phyloP scores from a whole-genome alignment of 192 early-diverging fungal species.

The Coemansia furcata region DNA sequence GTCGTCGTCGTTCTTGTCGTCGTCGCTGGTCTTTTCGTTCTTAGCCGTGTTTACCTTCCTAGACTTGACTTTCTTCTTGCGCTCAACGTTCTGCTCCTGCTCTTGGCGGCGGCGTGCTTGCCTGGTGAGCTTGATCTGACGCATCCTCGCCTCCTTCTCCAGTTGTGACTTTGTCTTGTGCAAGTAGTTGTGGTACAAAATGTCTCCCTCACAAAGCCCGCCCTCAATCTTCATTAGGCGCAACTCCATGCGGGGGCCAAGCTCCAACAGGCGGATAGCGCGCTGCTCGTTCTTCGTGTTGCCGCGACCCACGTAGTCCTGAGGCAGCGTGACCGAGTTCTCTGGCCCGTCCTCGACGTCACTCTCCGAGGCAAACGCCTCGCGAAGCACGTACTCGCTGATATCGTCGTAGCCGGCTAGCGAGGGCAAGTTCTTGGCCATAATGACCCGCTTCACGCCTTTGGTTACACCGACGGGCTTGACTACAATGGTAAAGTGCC shows the following conservation, averaged over 20 bases:
- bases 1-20: constrained; percentile 36
- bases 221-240: constrained; percentile 83
- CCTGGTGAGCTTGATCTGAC: constrained; percentile 61
- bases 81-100: constrained; percentile 82
- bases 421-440: constrained; percentile 70
- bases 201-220: constrained; percentile 87
- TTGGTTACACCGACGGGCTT: constrained; percentile 88
- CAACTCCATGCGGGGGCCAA: constrained; percentile 90
- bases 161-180: constrained; percentile 73
- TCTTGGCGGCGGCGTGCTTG: constrained; percentile 69
- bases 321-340: constrained; percentile 76
- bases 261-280: constrained; percentile 80
- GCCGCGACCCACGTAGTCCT: constrained; percentile 75
- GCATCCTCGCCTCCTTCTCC: constrained; percentile 58
- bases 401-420: constrained; percentile 83
- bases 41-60: constrained; percentile 19
- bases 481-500: constrained; percentile 90
- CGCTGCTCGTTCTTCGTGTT: constrained; percentile 77
- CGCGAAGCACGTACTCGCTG: constrained; percentile 85
- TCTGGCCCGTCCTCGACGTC: constrained; percentile 93
- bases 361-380: constrained; percentile 81
- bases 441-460: constrained; percentile 83
- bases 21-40: constrained; percentile 14
- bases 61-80: constrained; percentile 68
- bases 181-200: constrained; percentile 85